Conservation (phyloP, 2,329 filamentous ascomycete species). For the Fusarium pilosicola region DNA sequence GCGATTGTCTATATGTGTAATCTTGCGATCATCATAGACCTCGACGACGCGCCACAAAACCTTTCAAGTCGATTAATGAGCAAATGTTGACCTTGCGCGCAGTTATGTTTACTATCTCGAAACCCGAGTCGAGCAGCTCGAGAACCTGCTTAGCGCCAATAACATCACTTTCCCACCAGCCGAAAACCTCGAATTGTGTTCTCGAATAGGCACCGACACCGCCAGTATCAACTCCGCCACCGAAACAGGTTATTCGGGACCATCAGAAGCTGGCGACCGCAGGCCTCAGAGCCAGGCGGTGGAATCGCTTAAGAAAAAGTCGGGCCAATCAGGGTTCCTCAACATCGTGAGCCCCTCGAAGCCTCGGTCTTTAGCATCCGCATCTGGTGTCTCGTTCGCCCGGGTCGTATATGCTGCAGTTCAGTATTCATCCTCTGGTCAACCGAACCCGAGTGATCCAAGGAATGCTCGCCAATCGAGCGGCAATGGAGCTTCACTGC, state of each 20-base stretch:
- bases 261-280: slow-evolving; percentile 46
- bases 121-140: slow-evolving; percentile 83
- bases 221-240: slow-evolving; percentile 46
- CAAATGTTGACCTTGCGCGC: slow-evolving; percentile 35
- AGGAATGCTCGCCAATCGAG: slow-evolving; percentile 37
- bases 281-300: slow-evolving; percentile 46
- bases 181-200: slow-evolving; percentile 72
- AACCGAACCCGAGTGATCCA: slow-evolving; percentile 59
- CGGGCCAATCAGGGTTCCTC: slow-evolving; percentile 63
- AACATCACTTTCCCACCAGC: slow-evolving; percentile 78
- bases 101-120: slow-evolving; percentile 97
- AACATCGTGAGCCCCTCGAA: slow-evolving; percentile 82
- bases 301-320: slow-evolving; percentile 51
- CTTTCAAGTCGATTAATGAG: background rate
- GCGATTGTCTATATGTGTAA: slow-evolving; percentile 4
- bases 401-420: slow-evolving; percentile 94
- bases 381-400: slow-evolving; percentile 93
- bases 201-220: slow-evolving; percentile 56
- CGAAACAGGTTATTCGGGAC: slow-evolving; percentile 49
- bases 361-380: slow-evolving; percentile 82
- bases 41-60: background rate
- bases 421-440: slow-evolving; percentile 73
- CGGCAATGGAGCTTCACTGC: slow-evolving; percentile 77
- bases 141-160: slow-evolving; percentile 76
- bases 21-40: background rate